Conservation (phyloP, 768 basidiomycete genomes). For the Tylopilus subfusipes region DNA sequence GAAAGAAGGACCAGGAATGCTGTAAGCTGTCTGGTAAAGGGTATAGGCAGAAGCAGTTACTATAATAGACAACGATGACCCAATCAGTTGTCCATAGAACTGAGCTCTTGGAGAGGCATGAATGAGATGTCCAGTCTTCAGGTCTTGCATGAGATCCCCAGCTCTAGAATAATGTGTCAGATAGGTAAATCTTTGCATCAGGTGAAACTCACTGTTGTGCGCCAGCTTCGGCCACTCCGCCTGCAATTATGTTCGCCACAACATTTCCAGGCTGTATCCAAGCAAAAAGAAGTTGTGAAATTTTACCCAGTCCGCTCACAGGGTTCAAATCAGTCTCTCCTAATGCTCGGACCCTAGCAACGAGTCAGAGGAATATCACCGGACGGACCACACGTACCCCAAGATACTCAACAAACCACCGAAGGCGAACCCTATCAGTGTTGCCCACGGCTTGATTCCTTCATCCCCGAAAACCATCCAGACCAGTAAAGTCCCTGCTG, state of each 20-base stretch:
- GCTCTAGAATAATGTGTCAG: slow-evolving; percentile 48
- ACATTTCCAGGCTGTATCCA: slow-evolving; percentile 93
- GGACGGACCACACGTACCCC: slow-evolving; percentile 51
- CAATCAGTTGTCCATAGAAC: slow-evolving; percentile 91
- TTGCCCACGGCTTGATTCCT: slow-evolving; percentile 95
- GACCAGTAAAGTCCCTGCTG: slow-evolving; percentile 72
- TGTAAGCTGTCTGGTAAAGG: slow-evolving; percentile 83
- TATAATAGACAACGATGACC: slow-evolving; percentile 81
- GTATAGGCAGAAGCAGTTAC: slow-evolving; percentile 86
- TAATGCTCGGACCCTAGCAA: slow-evolving; percentile 76
- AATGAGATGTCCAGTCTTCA: slow-evolving; percentile 95
- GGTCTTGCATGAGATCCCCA: slow-evolving; percentile 97
- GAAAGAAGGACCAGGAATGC: slow-evolving; percentile 91
- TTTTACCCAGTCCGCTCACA: slow-evolving; percentile 90
- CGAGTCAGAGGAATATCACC: slow-evolving; percentile 4
- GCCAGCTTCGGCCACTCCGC: slow-evolving; percentile 95
- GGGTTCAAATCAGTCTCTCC: slow-evolving; percentile 96
- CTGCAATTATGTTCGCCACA: slow-evolving; percentile 97
- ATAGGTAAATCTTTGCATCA: background rate
- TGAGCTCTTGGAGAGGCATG: slow-evolving; percentile 90
- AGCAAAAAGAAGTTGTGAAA: slow-evolving; percentile 91
- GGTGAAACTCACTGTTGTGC: slow-evolving; percentile 68
- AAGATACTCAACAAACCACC: slow-evolving; percentile 84
- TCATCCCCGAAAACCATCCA: slow-evolving; percentile 88
- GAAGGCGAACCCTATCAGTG: slow-evolving; percentile 74